These are phyloP conservation scores for Aspergillus novoparasiticus DNA, from an alignment of 2,329 filamentous ascomycete species.

Conservation along the genomic window DNA sequence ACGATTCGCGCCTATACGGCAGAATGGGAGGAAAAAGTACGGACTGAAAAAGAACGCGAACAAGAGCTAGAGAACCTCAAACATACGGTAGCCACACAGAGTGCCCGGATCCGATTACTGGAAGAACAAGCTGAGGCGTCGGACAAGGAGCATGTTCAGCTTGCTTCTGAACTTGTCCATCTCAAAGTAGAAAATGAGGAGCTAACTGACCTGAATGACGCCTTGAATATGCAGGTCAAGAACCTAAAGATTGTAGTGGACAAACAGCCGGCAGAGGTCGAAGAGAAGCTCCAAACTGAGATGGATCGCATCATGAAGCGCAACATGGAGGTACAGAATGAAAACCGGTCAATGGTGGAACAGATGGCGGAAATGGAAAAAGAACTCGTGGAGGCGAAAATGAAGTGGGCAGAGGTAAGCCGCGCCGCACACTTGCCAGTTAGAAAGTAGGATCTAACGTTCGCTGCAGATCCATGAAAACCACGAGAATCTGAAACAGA, in stretches of 20 bases:
- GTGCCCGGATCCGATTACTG: slow-evolving; percentile 76
- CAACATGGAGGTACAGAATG: slow-evolving; percentile 90
- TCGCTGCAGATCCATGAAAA: slow-evolving; percentile 63
- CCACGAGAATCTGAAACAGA: slow-evolving; percentile 73
- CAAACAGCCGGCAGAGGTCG: slow-evolving; percentile 84
- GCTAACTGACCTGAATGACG: slow-evolving; percentile 86
- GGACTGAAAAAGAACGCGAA: slow-evolving; percentile 79
- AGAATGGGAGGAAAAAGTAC: slow-evolving; percentile 92
- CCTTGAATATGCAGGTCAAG: slow-evolving; percentile 77
- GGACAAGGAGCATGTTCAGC: slow-evolving; percentile 85
- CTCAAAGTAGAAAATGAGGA: slow-evolving; percentile 93
- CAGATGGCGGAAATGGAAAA: slow-evolving; percentile 90
- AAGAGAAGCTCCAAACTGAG: slow-evolving; percentile 76
- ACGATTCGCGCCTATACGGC: slow-evolving; percentile 76
- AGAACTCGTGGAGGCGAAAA: slow-evolving; percentile 88
- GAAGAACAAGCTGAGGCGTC: slow-evolving; percentile 87
- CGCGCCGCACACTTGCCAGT: background rate
- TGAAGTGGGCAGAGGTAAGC: slow-evolving; percentile 90
- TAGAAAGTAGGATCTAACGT: slow-evolving; percentile 12
- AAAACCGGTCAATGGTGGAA: slow-evolving; percentile 86
- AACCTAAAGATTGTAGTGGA: slow-evolving; percentile 87
- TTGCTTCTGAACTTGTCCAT: slow-evolving; percentile 88
- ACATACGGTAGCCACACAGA: slow-evolving; percentile 65
- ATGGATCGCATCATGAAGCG: slow-evolving; percentile 90
- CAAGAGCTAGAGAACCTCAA: slow-evolving; percentile 76